Conservation (phyloP, 2,329 filamentous ascomycete species). For the Plectosphaerella cucumerina region DNA sequence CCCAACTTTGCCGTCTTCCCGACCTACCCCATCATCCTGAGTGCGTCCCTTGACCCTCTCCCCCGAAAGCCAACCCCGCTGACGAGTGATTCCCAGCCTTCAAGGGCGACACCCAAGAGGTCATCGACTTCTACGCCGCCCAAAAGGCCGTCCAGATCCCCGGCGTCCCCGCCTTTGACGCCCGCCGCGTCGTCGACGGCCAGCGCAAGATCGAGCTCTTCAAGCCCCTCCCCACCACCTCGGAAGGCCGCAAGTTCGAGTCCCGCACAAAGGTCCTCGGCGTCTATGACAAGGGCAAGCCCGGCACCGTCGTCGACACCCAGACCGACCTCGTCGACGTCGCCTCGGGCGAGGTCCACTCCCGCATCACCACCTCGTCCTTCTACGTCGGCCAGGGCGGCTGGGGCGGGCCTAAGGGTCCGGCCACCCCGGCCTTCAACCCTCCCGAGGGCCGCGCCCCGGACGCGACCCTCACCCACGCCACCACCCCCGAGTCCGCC, state of each 20-base stretch:
- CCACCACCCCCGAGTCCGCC: slow-evolving; percentile 68
- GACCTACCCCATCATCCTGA: slow-evolving; percentile 76
- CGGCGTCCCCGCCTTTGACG: slow-evolving; percentile 72
- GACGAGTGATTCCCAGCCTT: slow-evolving; percentile 47
- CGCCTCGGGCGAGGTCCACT: slow-evolving; percentile 65
- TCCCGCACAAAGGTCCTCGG: slow-evolving; percentile 73
- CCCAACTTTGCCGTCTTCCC: slow-evolving; percentile 85
- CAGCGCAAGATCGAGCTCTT: slow-evolving; percentile 76
- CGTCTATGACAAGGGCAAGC: slow-evolving; percentile 86
- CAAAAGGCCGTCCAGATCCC: slow-evolving; percentile 66
- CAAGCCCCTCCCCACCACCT: slow-evolving; percentile 70
- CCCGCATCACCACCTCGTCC: slow-evolving; percentile 61
- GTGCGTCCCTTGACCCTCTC: not conserved
- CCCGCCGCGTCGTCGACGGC: slow-evolving; percentile 72
- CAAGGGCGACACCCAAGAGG: slow-evolving; percentile 71
- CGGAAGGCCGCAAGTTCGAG: slow-evolving; percentile 70
- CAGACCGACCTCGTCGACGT: slow-evolving; percentile 74
- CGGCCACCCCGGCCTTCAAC: slow-evolving; percentile 72
- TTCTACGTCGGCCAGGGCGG: slow-evolving; percentile 77
- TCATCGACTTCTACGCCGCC: slow-evolving; percentile 78
- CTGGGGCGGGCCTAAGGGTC: slow-evolving; percentile 90
- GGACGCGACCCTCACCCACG: slow-evolving; percentile 65
- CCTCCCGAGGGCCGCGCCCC: slow-evolving; percentile 69
- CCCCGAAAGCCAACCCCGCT: slow-evolving; percentile 5
- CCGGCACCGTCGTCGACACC: slow-evolving; percentile 76